These are phyloP conservation scores for Kodamaea alishanica DNA, from an alignment of 1,139 yeast species.

Conservation along the genomic window DNA sequence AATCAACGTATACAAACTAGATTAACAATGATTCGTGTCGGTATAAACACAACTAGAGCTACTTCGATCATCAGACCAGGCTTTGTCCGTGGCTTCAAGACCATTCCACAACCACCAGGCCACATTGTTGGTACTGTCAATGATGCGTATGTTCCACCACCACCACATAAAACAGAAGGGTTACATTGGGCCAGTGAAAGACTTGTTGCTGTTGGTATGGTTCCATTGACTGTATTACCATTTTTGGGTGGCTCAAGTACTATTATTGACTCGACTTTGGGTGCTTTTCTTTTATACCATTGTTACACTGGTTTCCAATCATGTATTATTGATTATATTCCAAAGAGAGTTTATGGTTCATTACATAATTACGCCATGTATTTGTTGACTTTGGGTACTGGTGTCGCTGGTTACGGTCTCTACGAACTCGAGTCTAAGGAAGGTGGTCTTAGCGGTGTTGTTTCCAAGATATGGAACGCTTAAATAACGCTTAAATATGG, in stretches of 20 bases:
- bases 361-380: slow-evolving; percentile 62
- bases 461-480: slow-evolving; percentile 41
- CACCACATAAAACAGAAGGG: slow-evolving; percentile 54
- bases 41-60: slow-evolving; percentile 21
- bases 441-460: slow-evolving; percentile 37
- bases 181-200: slow-evolving; percentile 73
- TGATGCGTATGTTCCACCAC: slow-evolving; percentile 66
- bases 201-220: slow-evolving; percentile 51
- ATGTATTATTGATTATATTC: slow-evolving; percentile 78
- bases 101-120: slow-evolving; percentile 75
- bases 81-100: slow-evolving; percentile 30
- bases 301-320: slow-evolving; percentile 70
- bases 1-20: background rate
- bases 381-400: slow-evolving; percentile 60
- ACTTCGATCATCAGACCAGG: slow-evolving; percentile 9
- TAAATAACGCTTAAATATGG: slow-evolving; percentile 11
- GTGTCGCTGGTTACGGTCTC: slow-evolving; percentile 62
- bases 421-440: slow-evolving; percentile 64
- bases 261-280: slow-evolving; percentile 53
- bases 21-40: slow-evolving; percentile 23
- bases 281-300: slow-evolving; percentile 57
- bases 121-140: slow-evolving; percentile 70
- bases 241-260: slow-evolving; percentile 55
- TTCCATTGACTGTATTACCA: slow-evolving; percentile 65
- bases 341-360: slow-evolving; percentile 66